These are phyloP conservation scores for Suillus paluster DNA, from an alignment of 768 basidiomycete species.

Conservation along the genomic window DNA sequence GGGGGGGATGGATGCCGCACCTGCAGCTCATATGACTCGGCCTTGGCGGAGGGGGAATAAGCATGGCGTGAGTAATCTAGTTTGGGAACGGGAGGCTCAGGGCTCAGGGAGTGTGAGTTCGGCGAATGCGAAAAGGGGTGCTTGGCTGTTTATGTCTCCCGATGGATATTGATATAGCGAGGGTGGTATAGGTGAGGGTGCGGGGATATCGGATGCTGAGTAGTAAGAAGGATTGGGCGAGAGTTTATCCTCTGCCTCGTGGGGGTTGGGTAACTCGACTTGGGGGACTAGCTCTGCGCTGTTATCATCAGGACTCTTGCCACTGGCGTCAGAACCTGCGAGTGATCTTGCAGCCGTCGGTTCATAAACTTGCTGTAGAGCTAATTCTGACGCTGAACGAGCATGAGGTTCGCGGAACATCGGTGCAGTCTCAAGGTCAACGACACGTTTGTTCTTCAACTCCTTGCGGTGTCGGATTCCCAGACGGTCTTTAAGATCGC, in stretches of 20 bases:
- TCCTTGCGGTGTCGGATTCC: conserved; percentile 69
- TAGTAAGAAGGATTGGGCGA: conserved; percentile 62
- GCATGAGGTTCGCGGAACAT: conserved; percentile 72
- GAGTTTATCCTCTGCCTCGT: not conserved
- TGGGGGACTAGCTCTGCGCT: not conserved
- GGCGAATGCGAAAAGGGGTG: conserved; percentile 12
- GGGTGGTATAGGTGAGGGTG: conserved; percentile 61
- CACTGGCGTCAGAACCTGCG: conserved; percentile 19
- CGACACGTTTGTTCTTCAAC: conserved; percentile 42
- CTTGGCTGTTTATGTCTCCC: conserved; percentile 50
- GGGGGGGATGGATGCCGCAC: conserved; percentile 30
- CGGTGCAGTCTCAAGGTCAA: conserved; percentile 64
- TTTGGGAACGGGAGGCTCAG: conserved; percentile 12
- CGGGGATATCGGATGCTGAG: conserved; percentile 53
- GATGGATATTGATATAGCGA: conserved; percentile 50
- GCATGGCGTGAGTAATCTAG: conserved; percentile 9
- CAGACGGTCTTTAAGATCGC: conserved; percentile 81
- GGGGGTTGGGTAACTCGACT: not conserved
- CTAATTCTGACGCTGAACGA: conserved; percentile 68
- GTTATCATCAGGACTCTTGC: conserved; percentile 15
- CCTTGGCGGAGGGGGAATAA: conserved; percentile 4
- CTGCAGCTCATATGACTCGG: conserved; percentile 46
- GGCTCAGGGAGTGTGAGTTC: conserved; percentile 1
- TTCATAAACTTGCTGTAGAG: conserved; percentile 48
- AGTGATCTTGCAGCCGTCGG: conserved; percentile 43